phyloP scores from a whole-genome alignment of 192 early-diverging fungal species.

The Geranomyces variabilis region DNA sequence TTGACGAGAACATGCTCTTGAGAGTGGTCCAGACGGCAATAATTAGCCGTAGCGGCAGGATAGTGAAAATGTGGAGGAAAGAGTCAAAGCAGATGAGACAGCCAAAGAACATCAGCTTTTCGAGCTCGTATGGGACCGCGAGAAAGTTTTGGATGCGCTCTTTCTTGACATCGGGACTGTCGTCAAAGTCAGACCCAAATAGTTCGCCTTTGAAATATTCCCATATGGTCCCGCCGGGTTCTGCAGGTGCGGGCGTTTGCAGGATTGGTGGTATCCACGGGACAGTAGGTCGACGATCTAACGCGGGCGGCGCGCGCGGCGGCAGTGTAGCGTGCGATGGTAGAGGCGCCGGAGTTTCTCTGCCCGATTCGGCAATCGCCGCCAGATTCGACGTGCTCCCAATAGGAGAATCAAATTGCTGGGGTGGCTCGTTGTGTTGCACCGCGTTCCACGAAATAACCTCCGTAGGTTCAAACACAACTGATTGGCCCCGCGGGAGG shows the following conservation, averaged over 20 bases:
- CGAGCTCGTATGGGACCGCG: constrained; percentile 82
- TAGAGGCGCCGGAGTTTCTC: neutral
- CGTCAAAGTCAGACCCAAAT: constrained; percentile 37
- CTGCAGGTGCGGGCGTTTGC: neutral
- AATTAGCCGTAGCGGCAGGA: constrained; percentile 83
- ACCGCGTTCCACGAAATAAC: constrained; percentile 32
- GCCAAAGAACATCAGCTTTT: constrained; percentile 93
- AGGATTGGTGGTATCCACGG: neutral
- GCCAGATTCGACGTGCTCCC: neutral
- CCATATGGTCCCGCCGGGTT: constrained; percentile 16
- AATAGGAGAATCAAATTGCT: constrained; percentile 17
- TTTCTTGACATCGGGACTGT: constrained; percentile 75
- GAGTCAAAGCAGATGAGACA: constrained; percentile 91
- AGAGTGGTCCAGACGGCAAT: constrained; percentile 59
- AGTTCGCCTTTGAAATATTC: constrained; percentile 38
- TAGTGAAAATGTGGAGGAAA: constrained; percentile 93
- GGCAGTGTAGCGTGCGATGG: neutral
- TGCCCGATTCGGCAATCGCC: neutral
- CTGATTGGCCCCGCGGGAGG: neutral
- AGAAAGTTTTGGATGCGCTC: constrained; percentile 88
- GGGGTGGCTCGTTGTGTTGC: neutral
- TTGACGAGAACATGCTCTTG: constrained; percentile 6
- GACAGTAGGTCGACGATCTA: neutral
- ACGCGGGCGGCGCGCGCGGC: neutral
- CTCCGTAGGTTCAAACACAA: constrained; percentile 11